A percentile compares a stretch with the other conserved stretches of the same genome.
These are phyloP conservation scores for Secale cereale DNA, from an alignment of 176 grass and related monocot genomes.

Conservation along the genomic window DNA sequence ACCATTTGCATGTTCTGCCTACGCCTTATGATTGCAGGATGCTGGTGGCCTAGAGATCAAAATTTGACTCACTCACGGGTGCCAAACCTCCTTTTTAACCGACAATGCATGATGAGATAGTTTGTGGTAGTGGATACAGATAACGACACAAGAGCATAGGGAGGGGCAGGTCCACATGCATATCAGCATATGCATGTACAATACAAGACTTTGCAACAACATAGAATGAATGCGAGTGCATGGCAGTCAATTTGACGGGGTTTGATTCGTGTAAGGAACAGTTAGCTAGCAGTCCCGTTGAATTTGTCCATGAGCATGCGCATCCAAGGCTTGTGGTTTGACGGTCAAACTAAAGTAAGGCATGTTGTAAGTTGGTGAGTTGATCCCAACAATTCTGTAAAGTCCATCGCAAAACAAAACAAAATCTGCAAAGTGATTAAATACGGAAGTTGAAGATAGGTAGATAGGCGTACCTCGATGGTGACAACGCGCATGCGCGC, in stretches of 20 bases:
- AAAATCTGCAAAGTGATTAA: neutral
- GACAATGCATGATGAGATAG: no score
- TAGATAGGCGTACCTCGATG: neutral
- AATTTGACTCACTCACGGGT: no score
- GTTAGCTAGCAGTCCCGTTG: neutral
- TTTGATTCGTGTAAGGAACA: neutral
- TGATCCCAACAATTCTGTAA: neutral
- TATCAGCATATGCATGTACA: no score
- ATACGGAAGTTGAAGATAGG: neutral
- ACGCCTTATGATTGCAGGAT: conserved; percentile 28
- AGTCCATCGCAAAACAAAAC: no score
- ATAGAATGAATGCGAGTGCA: neutral
- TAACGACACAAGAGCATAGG: no score
- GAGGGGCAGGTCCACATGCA: no score
- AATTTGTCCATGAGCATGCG: neutral
- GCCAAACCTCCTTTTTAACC: no score
- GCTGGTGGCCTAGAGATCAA: neutral
- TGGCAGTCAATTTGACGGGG: neutral
- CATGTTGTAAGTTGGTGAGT: conserved; percentile 15
- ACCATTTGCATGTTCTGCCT: conserved; percentile 24
- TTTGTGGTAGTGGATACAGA: no score
- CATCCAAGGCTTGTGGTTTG: neutral
- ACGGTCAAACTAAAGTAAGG: neutral
- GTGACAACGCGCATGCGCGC: conserved; percentile 7
- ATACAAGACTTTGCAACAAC: neutral